Base-by-base conservation (phyloP, 2,329 filamentous ascomycete species). In the Sporothrix inflata region DNA sequence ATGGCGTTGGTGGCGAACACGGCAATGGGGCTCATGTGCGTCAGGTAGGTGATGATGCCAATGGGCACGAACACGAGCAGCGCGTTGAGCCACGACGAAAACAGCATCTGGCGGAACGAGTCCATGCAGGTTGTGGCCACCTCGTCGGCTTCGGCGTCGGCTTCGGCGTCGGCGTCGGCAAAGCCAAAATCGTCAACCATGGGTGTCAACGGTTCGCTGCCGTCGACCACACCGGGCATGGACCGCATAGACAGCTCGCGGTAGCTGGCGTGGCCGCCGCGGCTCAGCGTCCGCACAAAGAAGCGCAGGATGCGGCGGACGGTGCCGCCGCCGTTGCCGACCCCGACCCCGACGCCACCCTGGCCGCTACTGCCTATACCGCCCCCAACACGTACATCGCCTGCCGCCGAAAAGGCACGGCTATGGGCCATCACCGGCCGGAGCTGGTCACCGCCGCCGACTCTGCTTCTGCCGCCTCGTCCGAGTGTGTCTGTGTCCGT, bases 41-140 rank as follows among this genome's bases (percentile, higher is more conserved):
- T 77, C 34, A 89, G 79, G 71, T 86, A 83, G 71, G 90, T 85
- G 72, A 86, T 85, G 76, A 95, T 94, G 76, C 92, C 93, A 69
- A 92, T 85, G n/a, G 92, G 93, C 47, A 95, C 92, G 78, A 94
- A 94, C 70, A 94, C 81, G 74, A 95, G 84, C 76, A 94, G 84
- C 69, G 92, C 77, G 79, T 94, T 95, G 83, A 94, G 84, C 87
- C 90, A 93, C 83, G 90, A 94, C 78, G 92, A 89, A 61, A 89
- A 86, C 74, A 94, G 77, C 78, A 89, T 89, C 78, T 83, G 55
- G 27, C 65, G 71, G 47, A 74, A 40, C n/a, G 63, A 45, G 42
- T 21, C 61, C 57, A 63, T 47, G 51, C 70, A 70, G 16, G 66
- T 34, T 21, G 47, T 55, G 24, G 63, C 63, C 42, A 49, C 63